Evolutionary conservation across 2,329 filamentous ascomycete genomes (phyloP).

Genomic region (Fusarium sp.): DNA sequence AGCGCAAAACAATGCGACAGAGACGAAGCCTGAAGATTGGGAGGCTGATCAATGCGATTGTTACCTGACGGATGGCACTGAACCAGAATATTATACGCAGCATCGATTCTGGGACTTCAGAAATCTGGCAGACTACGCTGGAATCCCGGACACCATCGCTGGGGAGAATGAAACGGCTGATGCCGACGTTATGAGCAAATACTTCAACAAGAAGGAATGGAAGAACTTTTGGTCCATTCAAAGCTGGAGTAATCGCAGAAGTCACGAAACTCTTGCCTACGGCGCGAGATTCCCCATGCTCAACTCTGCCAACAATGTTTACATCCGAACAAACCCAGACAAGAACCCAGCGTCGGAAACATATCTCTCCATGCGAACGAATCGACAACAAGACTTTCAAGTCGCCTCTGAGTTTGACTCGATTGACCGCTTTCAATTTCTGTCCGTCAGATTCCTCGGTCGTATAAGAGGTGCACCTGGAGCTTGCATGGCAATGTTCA

Average conservation of each 20-base stretch:
- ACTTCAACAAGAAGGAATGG: conserved; percentile 1
- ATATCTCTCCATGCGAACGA: background rate
- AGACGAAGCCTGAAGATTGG: background rate
- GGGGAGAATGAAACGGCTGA: background rate
- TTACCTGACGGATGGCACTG: background rate
- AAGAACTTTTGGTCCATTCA: background rate
- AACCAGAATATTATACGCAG: background rate
- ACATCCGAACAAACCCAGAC: background rate
- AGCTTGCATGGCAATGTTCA: background rate
- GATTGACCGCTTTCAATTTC: background rate
- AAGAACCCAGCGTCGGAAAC: background rate
- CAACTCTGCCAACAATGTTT: conserved; percentile 1
- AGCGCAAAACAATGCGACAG: accelerated
- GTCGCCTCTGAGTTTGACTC: background rate
- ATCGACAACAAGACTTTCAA: background rate
- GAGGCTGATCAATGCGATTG: background rate
- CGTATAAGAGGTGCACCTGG: background rate
- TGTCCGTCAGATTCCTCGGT: background rate
- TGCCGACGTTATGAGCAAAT: background rate
- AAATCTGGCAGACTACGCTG: background rate
- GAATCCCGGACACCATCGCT: background rate
- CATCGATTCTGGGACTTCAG: conserved; percentile 2
- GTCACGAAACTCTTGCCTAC: background rate
- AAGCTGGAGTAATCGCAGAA: background rate
- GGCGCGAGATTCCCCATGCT: background rate